Evolutionary conservation across 1,139 yeast genomes (phyloP), one percentile per base, ranked within the genome.

Genomic region (Suzukiozyma palmioleophila): DNA sequence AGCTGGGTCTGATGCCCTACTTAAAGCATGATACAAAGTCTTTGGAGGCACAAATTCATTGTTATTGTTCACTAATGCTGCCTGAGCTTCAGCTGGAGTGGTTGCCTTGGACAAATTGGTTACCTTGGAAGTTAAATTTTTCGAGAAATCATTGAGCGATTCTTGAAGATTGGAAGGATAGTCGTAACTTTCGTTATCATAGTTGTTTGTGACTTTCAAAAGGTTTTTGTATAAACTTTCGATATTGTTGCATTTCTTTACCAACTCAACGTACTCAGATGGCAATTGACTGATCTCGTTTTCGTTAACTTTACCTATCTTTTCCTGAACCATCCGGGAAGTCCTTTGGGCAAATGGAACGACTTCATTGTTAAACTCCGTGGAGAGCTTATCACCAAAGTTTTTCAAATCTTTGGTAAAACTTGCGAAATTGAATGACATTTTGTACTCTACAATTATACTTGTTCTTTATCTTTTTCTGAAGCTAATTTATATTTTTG

Each of bases 241-340:
- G 57, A 87, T 74, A 40, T 84, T 80, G 58, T 87, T 94, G 44
- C 89, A 81, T 54, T 80, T 80, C 46, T 69, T 69, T 47, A 90
- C 95, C 48, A 87, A 71, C 44, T 84, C 92, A 26, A 77, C 59
- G 59, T 86, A 87, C 58, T 88, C 96, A 38, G 81, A 79, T 32
- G 96, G 96, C 50, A 88, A 72, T 59, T 86, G 92, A 39, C 92
- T 83, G 49, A 72, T 70, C 53, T 87, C 96, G 40, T 84, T 89
- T 26, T 77, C 82, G 44, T 64, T 66, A 32, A 71, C 71, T 51
- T 83, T 81, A 32, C 95, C 95, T 32, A 87, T 75, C 51, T 68
- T 77, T 61, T 87, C 96, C 60, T 85, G 94, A 40, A 87, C 79
- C 56, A 83, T 62, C 47, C 95, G 77, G 39, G 83, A 78, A 15